A percentile compares a stretch with the other conserved stretches of the same genome.
Conservation (phyloP, 257 asterid species). For the Jaltomata sinuosa region DNA sequence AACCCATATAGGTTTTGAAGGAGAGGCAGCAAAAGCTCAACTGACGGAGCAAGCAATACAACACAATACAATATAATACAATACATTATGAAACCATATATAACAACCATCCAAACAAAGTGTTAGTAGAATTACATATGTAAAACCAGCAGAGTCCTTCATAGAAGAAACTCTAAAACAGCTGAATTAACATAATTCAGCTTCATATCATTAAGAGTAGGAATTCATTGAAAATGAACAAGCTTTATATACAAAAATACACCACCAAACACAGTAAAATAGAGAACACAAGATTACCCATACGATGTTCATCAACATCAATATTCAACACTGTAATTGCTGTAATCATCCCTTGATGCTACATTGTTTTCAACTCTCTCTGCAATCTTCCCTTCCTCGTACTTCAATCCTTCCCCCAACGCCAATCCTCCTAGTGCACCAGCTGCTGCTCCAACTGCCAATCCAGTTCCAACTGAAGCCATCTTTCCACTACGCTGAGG, state of each 20-base stretch:
- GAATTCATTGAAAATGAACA: not conserved
- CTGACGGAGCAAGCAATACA: too few relatives aligned
- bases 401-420: conserved; percentile 54
- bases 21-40: too few relatives aligned
- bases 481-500: conserved; percentile 28
- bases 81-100: not conserved
- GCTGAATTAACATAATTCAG: not conserved
- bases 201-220: not conserved
- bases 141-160: not conserved
- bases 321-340: conserved; percentile 44
- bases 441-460: conserved; percentile 56
- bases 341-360: conserved; percentile 45
- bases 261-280: not conserved
- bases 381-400: conserved; percentile 50
- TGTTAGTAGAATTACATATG: not conserved
- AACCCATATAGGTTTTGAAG: too few relatives aligned
- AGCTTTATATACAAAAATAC: not conserved
- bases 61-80: too few relatives aligned
- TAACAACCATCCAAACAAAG: not conserved
- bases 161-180: not conserved
- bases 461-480: conserved; percentile 49
- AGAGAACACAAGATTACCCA: not conserved
- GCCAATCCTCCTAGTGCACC: conserved; percentile 70
- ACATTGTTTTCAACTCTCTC: conserved; percentile 42
- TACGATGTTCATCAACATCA: conserved; percentile 8